Evolutionary conservation across 1,284 basidiomycete species (phyloP), one percentile per base, ranked within the genome.

Genomic region (Pyrrhoderma lamaoense): DNA sequence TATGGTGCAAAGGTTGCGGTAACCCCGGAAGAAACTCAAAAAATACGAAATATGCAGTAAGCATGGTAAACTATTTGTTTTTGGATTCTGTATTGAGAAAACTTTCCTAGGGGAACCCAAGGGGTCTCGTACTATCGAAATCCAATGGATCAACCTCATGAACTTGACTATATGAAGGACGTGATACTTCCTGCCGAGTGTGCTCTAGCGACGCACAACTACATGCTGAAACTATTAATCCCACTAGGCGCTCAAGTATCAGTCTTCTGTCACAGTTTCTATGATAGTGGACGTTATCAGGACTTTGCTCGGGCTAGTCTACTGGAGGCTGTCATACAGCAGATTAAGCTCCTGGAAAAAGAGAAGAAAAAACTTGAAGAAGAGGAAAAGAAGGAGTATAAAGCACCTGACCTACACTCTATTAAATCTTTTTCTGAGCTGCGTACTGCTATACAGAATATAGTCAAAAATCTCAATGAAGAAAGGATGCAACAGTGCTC

Each of bases 231-330:
- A 18, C 64, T 77, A 3, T 65, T 80, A 7, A 55, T 73, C 8
- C 62, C 68, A 8, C 59, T 76, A 4, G 76, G 73, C 11, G 72
- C 70, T 1, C 63, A 70, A 0, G 55, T 70, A 53, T 70, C 75
- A 49, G 42, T 68, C 13, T 65, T 61, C 8, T 58, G 67, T 18
- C 64, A 61, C 43, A 25, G 53, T 11, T 56, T 62, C 4, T 42
- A 61, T 11, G 36, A 5, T 35, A 46, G 7, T 62, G 66, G 44
- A 45, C 56, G n/a, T 39, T 49, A 31, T 31, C 50, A 40, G 14
- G 36, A 48, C 1, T 52, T 58, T 2, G 47, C 58, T 3, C 62
- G 62, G 18, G 59, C 57, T 34, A 68, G 66, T 2, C 50, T 73
- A 16, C 59, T 72, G 14, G 75, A 77, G 50, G 74, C 68, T 68